These are phyloP conservation scores for Xylariales sp. DNA, from an alignment of 2,329 filamentous ascomycete species.

Conservation along the genomic window DNA sequence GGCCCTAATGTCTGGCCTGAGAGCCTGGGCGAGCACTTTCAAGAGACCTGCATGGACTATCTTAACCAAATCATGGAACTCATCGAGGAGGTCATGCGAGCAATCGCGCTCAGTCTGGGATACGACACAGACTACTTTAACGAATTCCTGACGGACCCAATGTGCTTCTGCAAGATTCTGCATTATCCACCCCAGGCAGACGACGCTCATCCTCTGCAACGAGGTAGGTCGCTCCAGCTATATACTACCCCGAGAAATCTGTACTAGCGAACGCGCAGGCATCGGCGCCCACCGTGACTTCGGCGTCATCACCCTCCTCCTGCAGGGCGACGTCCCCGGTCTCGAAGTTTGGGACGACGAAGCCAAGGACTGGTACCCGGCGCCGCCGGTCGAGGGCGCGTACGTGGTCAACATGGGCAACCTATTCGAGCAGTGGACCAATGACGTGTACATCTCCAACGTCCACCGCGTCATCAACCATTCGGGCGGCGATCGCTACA, in stretches of 20 bases:
- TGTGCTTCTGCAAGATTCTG: conserved; percentile 3
- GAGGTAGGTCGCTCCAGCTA: not conserved
- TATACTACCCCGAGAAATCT: not conserved
- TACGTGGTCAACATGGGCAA: conserved; percentile 35
- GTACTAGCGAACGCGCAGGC: conserved; percentile 4
- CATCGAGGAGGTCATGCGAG: not conserved
- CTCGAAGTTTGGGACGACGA: conserved; percentile 18
- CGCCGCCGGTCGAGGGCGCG: conserved; percentile 15
- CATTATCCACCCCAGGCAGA: conserved; percentile 4
- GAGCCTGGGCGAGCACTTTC: conserved; percentile 1
- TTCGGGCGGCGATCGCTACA: not conserved
- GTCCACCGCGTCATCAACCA: conserved; percentile 2
- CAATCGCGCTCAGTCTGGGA: not conserved
- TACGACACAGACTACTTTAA: conserved; percentile 4
- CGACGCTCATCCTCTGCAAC: not conserved
- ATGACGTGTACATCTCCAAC: conserved; percentile 10
- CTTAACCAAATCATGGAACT: not conserved
- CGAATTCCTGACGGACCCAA: conserved; percentile 4
- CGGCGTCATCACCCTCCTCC: conserved; percentile 20
- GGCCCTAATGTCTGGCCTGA: conserved; percentile 7
- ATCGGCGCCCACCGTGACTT: conserved; percentile 20
- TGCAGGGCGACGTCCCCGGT: conserved; percentile 17
- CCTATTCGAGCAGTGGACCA: conserved; percentile 28
- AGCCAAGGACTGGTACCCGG: conserved; percentile 14
- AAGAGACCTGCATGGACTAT: conserved; percentile 3